These are phyloP conservation scores for Vanrija sp. DNA, from an alignment of 1,284 basidiomycete species.

Conservation along the genomic window DNA sequence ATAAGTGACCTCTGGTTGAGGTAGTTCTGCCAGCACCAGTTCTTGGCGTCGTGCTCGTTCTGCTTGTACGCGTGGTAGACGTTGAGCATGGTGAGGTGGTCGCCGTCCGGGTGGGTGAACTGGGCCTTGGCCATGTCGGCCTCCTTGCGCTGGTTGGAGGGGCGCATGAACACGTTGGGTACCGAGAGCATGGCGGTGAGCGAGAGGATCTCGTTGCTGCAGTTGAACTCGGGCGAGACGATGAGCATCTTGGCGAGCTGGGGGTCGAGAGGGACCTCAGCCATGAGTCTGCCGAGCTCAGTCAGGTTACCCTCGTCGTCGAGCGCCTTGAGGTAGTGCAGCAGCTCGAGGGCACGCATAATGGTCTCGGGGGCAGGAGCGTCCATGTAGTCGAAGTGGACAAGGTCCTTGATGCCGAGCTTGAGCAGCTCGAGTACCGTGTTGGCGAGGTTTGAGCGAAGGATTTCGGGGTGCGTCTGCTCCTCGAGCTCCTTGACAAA, in stretches of 20 bases:
- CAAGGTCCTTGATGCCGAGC: conserved; percentile 87
- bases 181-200: conserved; percentile 94
- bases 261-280: conserved; percentile 96
- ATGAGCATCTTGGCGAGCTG: conserved; percentile 96
- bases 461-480: conserved; percentile 93
- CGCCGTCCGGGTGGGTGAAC: conserved; percentile 88
- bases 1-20: conserved; percentile 76
- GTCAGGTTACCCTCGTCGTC: conserved; percentile 95
- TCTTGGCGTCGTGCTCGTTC: conserved; percentile 67
- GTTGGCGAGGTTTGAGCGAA: conserved; percentile 87
- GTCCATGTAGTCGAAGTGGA: conserved; percentile 93
- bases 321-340: conserved; percentile 88
- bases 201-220: conserved; percentile 91
- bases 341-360: conserved; percentile 92
- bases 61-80: conserved; percentile 90
- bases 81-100: conserved; percentile 92
- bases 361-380: conserved; percentile 95
- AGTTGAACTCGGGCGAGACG: conserved; percentile 88
- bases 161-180: conserved; percentile 89
- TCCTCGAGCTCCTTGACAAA: conserved; percentile 94
- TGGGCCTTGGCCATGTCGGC: conserved; percentile 88
- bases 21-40: conserved; percentile 93
- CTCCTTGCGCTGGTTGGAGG: conserved; percentile 79
- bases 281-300: conserved; percentile 84
- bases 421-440: conserved; percentile 93